Percentiles rank a stretch among this genome's conserved stretches.
Conservation (phyloP, 1,139 yeast genomes). For the Geotrichum macrosporum region DNA sequence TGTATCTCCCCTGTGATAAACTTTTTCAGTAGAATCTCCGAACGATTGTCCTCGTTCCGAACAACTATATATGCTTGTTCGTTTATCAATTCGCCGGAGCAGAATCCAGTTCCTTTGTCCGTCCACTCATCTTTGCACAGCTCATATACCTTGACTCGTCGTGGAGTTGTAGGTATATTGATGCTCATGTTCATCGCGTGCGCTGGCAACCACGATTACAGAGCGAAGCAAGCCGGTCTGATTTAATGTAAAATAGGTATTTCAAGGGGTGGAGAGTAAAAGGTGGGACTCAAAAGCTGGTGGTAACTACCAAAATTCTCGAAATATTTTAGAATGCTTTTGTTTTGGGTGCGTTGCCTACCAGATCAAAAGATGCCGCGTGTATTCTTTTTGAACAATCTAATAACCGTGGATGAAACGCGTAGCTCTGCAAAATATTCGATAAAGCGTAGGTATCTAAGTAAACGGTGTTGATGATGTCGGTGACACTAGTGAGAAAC, state of each 20-base stretch:
- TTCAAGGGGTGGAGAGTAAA: no score
- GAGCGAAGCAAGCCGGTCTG: not conserved
- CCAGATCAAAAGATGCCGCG: not conserved
- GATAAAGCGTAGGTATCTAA: no score
- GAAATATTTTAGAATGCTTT: not conserved
- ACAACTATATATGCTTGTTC: slow-evolving; percentile 62
- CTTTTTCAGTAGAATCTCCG: slow-evolving; percentile 59
- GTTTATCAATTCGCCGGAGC: slow-evolving; percentile 60
- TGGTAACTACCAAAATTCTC: not conserved
- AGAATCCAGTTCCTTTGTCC: slow-evolving; percentile 90
- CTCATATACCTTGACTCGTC: slow-evolving; percentile 85
- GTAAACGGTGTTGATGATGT: no score
- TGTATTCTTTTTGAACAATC: not conserved
- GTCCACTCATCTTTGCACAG: slow-evolving; percentile 81
- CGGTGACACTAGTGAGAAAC: no score
- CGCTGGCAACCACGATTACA: not conserved
- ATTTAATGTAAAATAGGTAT: slow-evolving; percentile 2
- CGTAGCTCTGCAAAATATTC: no score
- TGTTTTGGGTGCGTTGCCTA: not conserved
- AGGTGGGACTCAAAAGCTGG: not conserved
- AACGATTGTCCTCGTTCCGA: slow-evolving; percentile 60
- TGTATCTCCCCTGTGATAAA: slow-evolving; percentile 69
- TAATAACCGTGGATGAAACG: no score
- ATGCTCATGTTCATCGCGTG: slow-evolving; percentile 9
- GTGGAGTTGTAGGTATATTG: slow-evolving; percentile 47